Conservation (phyloP, 371 early-diverging fungal genomes). For the Syncephalastrum monosporum region DNA sequence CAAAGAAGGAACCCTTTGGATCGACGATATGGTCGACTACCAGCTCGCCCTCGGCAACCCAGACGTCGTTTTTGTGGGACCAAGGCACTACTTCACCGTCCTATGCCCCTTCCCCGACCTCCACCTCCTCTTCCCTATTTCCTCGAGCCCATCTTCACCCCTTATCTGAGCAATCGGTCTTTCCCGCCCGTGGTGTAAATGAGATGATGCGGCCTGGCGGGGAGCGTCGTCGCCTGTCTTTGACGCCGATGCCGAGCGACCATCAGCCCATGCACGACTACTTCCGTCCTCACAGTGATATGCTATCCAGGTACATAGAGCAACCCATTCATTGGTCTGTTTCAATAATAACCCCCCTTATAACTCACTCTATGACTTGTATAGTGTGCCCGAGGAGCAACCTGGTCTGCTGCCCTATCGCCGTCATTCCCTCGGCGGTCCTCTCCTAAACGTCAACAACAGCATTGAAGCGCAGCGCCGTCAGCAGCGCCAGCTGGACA, state of each 20-base stretch:
- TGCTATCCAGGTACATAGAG: constrained; percentile 23
- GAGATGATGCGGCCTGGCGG: constrained; percentile 4
- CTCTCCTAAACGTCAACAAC: constrained; percentile 15
- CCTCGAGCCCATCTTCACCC: constrained; percentile 13
- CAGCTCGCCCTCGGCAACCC: constrained; percentile 11
- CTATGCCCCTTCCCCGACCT: constrained; percentile 10
- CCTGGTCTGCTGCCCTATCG: constrained; percentile 20
- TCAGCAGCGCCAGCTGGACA: constrained; percentile 10
- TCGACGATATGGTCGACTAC: constrained; percentile 15
- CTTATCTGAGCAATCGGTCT: constrained; percentile 7
- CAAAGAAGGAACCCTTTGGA: constrained; percentile 5
- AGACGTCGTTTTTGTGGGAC: constrained; percentile 14
- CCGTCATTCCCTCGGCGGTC: constrained; percentile 27
- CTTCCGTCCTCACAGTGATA: constrained; percentile 12
- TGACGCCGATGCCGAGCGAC: constrained; percentile 17
- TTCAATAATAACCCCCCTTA: no score
- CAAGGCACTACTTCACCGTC: constrained; percentile 1
- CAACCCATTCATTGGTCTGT: neutral
- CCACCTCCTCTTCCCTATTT: constrained; percentile 15
- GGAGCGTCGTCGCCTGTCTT: constrained; percentile 17
- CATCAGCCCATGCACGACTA: constrained; percentile 11
- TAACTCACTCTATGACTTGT: neutral
- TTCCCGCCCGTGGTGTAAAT: constrained; percentile 5
- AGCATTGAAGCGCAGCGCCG: constrained; percentile 10
- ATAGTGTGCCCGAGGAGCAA: constrained; percentile 25